Evolutionary conservation across 108 stramenopile species (phyloP).

Genomic region (Craspedostauros australis): DNA sequence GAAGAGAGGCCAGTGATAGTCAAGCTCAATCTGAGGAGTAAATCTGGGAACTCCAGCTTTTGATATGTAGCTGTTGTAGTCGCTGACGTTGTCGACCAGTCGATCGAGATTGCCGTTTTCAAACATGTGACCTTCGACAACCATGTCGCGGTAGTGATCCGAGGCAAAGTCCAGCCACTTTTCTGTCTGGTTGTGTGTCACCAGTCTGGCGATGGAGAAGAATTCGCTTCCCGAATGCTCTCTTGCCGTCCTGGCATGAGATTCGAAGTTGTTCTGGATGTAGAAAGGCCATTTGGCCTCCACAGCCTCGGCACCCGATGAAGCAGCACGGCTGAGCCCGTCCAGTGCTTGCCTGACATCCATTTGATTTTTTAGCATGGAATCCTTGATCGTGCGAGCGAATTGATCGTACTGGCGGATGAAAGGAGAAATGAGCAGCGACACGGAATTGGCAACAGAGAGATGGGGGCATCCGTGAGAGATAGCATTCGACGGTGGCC

Average conservation of each 20-base stretch:
- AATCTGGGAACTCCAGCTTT: not conserved
- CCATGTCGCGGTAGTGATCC: no score
- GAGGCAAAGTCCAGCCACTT: no score
- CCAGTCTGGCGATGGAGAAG: no score
- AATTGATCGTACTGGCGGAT: not conserved
- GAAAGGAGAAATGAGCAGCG: not conserved
- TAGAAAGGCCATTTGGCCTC: no score
- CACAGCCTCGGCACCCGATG: no score
- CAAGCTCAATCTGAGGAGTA: not conserved
- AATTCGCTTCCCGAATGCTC: no score
- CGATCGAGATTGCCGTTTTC: not conserved
- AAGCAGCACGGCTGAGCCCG: no score
- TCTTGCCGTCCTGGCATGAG: no score
- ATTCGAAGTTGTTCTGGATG: no score
- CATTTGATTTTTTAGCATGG: not conserved
- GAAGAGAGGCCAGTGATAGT: not conserved
- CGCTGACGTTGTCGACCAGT: not conserved
- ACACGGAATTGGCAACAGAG: not conserved
- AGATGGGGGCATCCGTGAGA: no score
- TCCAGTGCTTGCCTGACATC: not conserved
- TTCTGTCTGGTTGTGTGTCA: no score
- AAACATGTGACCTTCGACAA: conserved; percentile 1
- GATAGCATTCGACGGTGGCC: no score
- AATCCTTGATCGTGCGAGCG: not conserved
- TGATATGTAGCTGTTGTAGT: not conserved